Conservation (phyloP, 345 rosid species). For the Pistacia vera region DNA sequence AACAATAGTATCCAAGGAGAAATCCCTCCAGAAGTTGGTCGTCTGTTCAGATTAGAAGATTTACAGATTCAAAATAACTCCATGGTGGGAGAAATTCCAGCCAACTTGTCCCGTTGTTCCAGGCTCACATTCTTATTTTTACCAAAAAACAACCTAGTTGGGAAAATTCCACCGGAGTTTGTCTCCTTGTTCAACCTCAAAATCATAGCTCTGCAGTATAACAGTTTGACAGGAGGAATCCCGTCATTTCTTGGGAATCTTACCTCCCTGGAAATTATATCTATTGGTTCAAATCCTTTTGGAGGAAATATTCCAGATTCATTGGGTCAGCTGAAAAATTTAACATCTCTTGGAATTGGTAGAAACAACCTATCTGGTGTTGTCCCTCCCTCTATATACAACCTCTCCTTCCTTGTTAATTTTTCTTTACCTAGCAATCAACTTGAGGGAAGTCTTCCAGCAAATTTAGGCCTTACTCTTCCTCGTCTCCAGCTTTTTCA, state of each 20-base stretch:
- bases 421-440: background rate
- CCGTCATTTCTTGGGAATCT: slow-evolving; percentile 24
- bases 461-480: slow-evolving; percentile 14
- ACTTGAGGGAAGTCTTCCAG: slow-evolving; percentile 27
- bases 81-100: slow-evolving; percentile 20
- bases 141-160: slow-evolving; percentile 4
- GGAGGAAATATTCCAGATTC: background rate
- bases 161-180: slow-evolving; percentile 16
- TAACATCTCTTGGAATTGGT: slow-evolving; percentile 1
- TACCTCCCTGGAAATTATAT: background rate
- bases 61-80: background rate
- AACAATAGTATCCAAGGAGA: slow-evolving; percentile 5
- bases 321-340: slow-evolving; percentile 14
- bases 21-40: slow-evolving; percentile 17
- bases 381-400: slow-evolving; percentile 7
- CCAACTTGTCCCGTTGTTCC: slow-evolving; percentile 14
- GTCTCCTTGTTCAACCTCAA: slow-evolving; percentile 4
- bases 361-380: background rate
- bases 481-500: slow-evolving; percentile 2
- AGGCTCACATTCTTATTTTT: background rate
- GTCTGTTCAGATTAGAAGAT: background rate
- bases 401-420: too few species aligned
- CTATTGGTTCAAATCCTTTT: background rate
- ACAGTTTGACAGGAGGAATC: slow-evolving; percentile 19
- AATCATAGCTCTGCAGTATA: background rate